Base-by-base conservation (phyloP, 352 stramenopile genomes). In the Blastocystis sp. region DNA sequence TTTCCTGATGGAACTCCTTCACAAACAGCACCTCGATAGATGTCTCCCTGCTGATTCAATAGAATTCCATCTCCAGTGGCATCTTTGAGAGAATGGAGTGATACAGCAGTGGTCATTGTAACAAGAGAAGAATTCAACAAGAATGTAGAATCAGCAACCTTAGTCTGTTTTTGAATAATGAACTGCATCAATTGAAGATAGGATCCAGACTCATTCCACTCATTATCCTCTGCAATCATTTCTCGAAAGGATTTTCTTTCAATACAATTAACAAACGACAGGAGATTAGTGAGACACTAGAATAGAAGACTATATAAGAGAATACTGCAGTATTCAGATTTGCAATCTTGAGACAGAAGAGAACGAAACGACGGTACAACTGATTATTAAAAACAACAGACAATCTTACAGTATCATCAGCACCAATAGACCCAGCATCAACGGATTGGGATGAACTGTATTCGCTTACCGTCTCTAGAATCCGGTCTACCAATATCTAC, bases 31-130 rank as follows among this genome's bases (percentile, higher is more conserved):
- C 71, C 71, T 0, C 29, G n/a, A 37, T 83, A 83, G 21, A 67
- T 32, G 39, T 83, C 71, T 11, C 71, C 71, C 7, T 51, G 71
- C n/a, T 42, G 27, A 56, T 46, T 83, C 51, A 65, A 83, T 29
- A 83, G 49, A 46, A 32, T 37, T 14, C 46, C 49, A 3, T 37
- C 24, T 0, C 71, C 71, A n/a, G 24, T 83, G 4, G 39, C 24
- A 43, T 83, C 71, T 3, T 27, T 1, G 1, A 43, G 5, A 24
- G 19, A 43, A 21, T 52, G 24, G 51, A 83, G 2, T 14, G 51
- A 11, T 19, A 29, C 39, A 0, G 29, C 1, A 42, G 71, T 43
- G 46, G 46, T 51, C n/a, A 61, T 35, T 19, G 58, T 65, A 24
- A 29, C 19, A 12, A 83, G 46, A 0, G 51, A 66, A 19, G 43